Conservation (phyloP, 2,329 filamentous ascomycete genomes). For the Arthroderma sp. region DNA sequence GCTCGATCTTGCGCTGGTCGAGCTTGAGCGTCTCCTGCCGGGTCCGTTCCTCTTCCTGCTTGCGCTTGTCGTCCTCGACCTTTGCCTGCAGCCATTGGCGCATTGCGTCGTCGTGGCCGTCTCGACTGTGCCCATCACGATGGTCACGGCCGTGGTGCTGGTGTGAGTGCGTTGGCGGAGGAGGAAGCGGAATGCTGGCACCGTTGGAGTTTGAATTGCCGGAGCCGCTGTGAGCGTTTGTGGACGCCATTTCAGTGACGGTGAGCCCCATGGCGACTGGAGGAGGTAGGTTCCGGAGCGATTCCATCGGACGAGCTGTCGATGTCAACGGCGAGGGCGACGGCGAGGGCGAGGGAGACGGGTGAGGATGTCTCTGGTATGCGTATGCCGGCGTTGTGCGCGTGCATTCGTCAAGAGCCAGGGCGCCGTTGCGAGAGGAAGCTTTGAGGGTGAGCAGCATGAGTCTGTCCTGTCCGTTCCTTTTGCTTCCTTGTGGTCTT, state of each 20-base stretch:
- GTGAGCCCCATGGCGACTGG: slow-evolving; percentile 54
- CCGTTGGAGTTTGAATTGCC: slow-evolving; percentile 30
- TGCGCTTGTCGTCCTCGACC: slow-evolving; percentile 58
- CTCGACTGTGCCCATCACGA: background rate
- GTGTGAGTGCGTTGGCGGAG: slow-evolving; percentile 54
- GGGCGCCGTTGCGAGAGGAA: slow-evolving; percentile 35
- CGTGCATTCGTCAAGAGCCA: slow-evolving; percentile 7
- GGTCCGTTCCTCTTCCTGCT: slow-evolving; percentile 61
- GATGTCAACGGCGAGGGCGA: background rate
- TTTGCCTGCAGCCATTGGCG: slow-evolving; percentile 59
- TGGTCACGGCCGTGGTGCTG: slow-evolving; percentile 21
- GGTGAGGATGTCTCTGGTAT: background rate
- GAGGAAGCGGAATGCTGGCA: slow-evolving; percentile 38
- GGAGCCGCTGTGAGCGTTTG: background rate
- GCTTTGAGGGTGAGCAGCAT: slow-evolving; percentile 45
- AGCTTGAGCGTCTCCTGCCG: slow-evolving; percentile 52
- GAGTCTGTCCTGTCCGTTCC: background rate
- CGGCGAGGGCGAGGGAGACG: background rate
- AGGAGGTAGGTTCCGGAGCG: slow-evolving; percentile 58
- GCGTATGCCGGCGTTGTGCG: slow-evolving; percentile 8
- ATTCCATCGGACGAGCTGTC: slow-evolving; percentile 22
- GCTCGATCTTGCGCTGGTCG: slow-evolving; percentile 61
- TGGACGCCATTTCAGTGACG: slow-evolving; percentile 23
- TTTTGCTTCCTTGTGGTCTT: background rate
- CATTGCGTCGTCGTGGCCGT: slow-evolving; percentile 52